Percentiles rank a stretch among this genome's conserved stretches.
These are phyloP conservation scores for Alternaria angustiovoidea DNA, from an alignment of 2,329 filamentous ascomycete genomes.

Conservation along the genomic window DNA sequence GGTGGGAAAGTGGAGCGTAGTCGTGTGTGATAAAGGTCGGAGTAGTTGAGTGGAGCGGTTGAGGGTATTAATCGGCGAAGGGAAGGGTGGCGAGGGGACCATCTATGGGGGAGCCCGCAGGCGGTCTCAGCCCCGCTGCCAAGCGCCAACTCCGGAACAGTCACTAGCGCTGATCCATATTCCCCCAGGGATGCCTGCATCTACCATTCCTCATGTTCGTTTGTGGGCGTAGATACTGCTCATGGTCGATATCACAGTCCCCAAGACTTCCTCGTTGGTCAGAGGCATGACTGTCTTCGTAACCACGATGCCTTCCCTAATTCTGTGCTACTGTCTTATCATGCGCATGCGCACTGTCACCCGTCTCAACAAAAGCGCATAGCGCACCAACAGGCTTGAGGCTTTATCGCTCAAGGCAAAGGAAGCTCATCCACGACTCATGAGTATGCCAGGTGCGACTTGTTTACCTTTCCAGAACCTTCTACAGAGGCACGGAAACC, in stretches of 20 bases:
- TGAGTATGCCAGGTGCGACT: neutral
- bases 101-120: slow-evolving; percentile 3
- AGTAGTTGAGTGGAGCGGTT: slow-evolving; percentile 1
- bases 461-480: neutral
- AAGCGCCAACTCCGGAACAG: slow-evolving; percentile 6
- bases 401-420: neutral
- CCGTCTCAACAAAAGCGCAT: slow-evolving; percentile 5
- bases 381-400: slow-evolving; percentile 2
- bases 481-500: neutral
- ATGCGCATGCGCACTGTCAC: slow-evolving; percentile 1
- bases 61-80: slow-evolving; percentile 16
- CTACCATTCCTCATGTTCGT: neutral
- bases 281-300: neutral
- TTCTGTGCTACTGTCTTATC: neutral
- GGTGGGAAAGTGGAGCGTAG: slow-evolving; percentile 10
- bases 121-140: slow-evolving; percentile 20
- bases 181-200: neutral
- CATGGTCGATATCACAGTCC: neutral
- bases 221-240: neutral
- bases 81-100: slow-evolving; percentile 17
- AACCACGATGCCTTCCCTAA: neutral
- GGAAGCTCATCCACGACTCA: neutral
- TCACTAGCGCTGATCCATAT: slow-evolving; percentile 2
- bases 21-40: slow-evolving; percentile 7
- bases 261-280: neutral